Evolutionary conservation across 106 monocot genomes (phyloP), one percentile per base, ranked within the genome.

Genomic region (Dioscorea zingiberensis): DNA sequence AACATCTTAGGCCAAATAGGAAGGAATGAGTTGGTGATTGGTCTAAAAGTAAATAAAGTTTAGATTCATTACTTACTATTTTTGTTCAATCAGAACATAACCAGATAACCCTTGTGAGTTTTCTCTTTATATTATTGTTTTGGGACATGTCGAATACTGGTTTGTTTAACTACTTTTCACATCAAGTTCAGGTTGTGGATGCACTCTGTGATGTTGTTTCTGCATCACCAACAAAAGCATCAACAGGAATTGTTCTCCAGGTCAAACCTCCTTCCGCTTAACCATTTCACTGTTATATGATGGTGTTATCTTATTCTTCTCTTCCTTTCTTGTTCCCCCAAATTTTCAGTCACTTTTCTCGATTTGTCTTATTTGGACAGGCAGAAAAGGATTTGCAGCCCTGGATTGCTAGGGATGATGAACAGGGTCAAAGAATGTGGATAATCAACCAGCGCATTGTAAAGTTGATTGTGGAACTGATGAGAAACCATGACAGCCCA

Each of bases 331-430:
- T 25, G 22, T 32, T 8, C n/a, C 27, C 47, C 46, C 45, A 44
- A 44, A 45, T 70, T 67, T 69, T 54, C 18, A 49, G 53, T 53
- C 65, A 60, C 59, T 67, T 71, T 64, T 61, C 38, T 63, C 3
- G 23, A 55, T 28, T 66, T 51, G 13, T 67, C 17, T 59, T 73
- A 38, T 65, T 80, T 10, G 21, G 21, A 73, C 84, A 99, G 98
- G 93, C 98, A 13, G 93, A 93, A 71, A 89, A 80, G 48, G 98
- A 99, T 78, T 71, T 99, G 69, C 98, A 99, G 59, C 98, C 93
- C 0, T 99, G 98, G 98, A 99, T 99, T 69, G 98, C 93, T 11
- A 84, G 86, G 73, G 98, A 99, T 72, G 98, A 89, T 67, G 89
- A 93, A 25, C 84, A 87, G 66, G 83, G 89, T 23, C 89, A 99